phyloP scores from a whole-genome alignment of 306 rosid genomes.

The Glycine tomentella region DNA sequence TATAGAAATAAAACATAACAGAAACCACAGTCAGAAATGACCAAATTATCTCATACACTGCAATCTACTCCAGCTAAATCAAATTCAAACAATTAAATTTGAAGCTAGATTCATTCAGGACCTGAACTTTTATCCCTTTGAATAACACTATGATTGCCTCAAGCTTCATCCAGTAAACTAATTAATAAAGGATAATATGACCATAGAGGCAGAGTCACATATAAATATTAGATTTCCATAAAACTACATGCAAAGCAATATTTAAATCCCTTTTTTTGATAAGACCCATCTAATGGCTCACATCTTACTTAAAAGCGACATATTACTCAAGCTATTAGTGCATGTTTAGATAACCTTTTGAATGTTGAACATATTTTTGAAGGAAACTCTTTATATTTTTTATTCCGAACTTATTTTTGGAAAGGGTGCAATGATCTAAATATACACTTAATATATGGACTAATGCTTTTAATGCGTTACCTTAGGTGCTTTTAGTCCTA shows the following conservation, averaged over 20 bases:
- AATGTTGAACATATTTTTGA: too few species aligned
- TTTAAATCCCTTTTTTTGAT: not conserved
- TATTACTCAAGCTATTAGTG: not conserved
- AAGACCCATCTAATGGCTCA: not conserved
- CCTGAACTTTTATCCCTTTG: not conserved
- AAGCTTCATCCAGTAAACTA: constrained; percentile 15
- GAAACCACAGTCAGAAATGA: not conserved
- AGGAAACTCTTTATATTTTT: too few species aligned
- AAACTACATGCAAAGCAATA: constrained; percentile 8
- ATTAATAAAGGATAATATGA: constrained; percentile 14
- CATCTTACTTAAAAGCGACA: constrained; percentile 26
- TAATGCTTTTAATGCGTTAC: not conserved
- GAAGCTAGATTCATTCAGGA: not conserved
- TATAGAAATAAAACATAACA: not conserved
- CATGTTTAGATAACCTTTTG: too few species aligned
- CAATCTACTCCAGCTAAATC: not conserved
- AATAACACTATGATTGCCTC: not conserved
- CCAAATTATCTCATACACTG: constrained; percentile 1
- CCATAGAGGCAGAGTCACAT: not conserved
- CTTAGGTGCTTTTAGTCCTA: not conserved
- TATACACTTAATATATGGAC: not conserved
- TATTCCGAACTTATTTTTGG: too few species aligned
- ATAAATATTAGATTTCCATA: not conserved
- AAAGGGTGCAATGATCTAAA: too few species aligned
- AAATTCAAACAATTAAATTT: constrained; percentile 17